These are phyloP conservation scores for Cytospora mali DNA, from an alignment of 2,329 filamentous ascomycete species.

Conservation along the genomic window DNA sequence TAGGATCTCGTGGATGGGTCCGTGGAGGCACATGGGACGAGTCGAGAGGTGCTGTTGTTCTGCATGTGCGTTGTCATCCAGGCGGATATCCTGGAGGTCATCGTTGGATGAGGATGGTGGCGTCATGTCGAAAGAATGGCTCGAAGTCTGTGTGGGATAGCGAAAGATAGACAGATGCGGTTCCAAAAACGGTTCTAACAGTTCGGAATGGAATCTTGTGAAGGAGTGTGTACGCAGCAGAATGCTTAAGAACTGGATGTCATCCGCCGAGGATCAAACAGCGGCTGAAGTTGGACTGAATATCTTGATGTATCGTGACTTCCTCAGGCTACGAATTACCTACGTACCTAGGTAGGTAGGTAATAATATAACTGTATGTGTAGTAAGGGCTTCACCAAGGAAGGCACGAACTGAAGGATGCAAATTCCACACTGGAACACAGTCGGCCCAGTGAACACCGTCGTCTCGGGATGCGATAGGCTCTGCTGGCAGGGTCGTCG, in stretches of 20 bases:
- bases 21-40: not conserved
- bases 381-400: not conserved
- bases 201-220: not conserved
- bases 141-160: not conserved
- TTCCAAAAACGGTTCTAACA: not conserved
- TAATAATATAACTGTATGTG: not conserved
- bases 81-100: constrained; percentile 6
- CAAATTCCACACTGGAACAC: not conserved
- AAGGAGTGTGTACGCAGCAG: not conserved
- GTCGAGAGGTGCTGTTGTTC: not conserved
- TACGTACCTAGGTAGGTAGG: no score
- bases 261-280: no score
- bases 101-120: not conserved
- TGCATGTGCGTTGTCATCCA: constrained; percentile 2
- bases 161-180: not conserved
- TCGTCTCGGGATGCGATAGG: not conserved
- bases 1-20: constrained; percentile 10
- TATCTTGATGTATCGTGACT: no score
- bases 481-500: not conserved
- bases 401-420: not conserved
- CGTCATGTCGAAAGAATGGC: constrained; percentile 4
- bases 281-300: no score
- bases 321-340: not conserved
- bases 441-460: no score
- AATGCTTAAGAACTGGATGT: not conserved